Percentiles rank a stretch among this genome's conserved stretches.
Conservation (phyloP, 768 basidiomycete genomes). For the Boletus patriciae region DNA sequence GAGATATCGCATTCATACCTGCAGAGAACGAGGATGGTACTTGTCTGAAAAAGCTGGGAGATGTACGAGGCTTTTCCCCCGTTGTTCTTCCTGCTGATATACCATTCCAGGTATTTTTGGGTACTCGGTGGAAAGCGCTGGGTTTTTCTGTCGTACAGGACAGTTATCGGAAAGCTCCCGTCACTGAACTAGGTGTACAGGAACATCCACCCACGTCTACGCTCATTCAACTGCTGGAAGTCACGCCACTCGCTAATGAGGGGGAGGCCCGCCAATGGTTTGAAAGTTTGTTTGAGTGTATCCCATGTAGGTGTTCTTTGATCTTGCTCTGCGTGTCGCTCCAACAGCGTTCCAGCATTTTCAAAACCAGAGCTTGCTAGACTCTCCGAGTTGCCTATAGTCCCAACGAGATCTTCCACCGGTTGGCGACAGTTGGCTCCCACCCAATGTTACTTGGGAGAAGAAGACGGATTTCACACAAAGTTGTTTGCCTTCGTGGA, state of each 20-base stretch:
- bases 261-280: constrained; percentile 62
- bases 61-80: constrained; percentile 20
- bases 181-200: constrained; percentile 60
- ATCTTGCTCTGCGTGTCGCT: not conserved
- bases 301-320: constrained; percentile 45
- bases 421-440: constrained; percentile 47
- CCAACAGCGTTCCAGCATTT: constrained; percentile 48
- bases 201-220: constrained; percentile 61
- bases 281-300: constrained; percentile 54
- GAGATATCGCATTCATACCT: not conserved
- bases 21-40: not conserved
- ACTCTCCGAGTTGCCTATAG: constrained; percentile 57
- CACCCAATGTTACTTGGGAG: constrained; percentile 64
- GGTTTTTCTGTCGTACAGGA: constrained; percentile 71
- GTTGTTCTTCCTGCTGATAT: constrained; percentile 30
- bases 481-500: constrained; percentile 85
- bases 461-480: constrained; percentile 61
- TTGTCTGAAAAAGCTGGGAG: not conserved
- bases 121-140: constrained; percentile 48
- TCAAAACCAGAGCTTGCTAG: constrained; percentile 47
- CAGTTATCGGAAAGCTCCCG: constrained; percentile 45
- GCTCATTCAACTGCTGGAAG: constrained; percentile 56
- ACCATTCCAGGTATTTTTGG: constrained; percentile 1
- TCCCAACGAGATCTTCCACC: constrained; percentile 27
- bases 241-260: constrained; percentile 51